phyloP scores from a whole-genome alignment of 163 green algal genomes.

The Scenedesmus sp. region DNA sequence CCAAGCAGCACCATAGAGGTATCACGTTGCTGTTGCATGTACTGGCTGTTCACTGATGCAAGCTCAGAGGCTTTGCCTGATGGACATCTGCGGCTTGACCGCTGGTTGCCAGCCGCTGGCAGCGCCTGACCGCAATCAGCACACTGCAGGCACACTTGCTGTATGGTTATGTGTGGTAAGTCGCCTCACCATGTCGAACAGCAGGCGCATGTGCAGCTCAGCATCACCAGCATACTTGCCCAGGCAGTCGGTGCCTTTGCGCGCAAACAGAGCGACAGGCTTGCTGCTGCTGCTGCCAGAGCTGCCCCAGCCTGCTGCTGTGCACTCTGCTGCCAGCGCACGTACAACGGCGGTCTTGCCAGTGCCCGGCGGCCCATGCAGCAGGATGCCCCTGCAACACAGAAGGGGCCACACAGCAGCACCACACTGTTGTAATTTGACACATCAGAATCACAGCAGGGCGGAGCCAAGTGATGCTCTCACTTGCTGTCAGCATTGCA shows the following conservation, averaged over 20 bases:
- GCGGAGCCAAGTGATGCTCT: background rate
- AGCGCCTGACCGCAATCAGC: background rate
- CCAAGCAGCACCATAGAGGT: no score
- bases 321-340: constrained; percentile 72
- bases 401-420: background rate
- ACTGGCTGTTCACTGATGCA: no score
- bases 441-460: background rate
- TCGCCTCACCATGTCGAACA: constrained; percentile 80
- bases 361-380: constrained; percentile 75
- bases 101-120: background rate
- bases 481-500: background rate
- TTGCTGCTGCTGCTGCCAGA: background rate
- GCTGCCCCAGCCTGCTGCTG: constrained; percentile 14
- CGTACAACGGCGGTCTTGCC: constrained; percentile 79
- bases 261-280: constrained; percentile 77
- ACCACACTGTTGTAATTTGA: background rate
- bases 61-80: no score
- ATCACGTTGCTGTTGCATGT: no score
- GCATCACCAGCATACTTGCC: constrained; percentile 84
- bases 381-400: constrained; percentile 72
- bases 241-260: constrained; percentile 81
- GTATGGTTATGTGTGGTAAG: background rate
- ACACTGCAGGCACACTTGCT: background rate
- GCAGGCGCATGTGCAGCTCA: constrained; percentile 79
- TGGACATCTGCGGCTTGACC: no score